Conservation (phyloP, 345 rosid genomes). For the Aquilaria malaccensis region DNA sequence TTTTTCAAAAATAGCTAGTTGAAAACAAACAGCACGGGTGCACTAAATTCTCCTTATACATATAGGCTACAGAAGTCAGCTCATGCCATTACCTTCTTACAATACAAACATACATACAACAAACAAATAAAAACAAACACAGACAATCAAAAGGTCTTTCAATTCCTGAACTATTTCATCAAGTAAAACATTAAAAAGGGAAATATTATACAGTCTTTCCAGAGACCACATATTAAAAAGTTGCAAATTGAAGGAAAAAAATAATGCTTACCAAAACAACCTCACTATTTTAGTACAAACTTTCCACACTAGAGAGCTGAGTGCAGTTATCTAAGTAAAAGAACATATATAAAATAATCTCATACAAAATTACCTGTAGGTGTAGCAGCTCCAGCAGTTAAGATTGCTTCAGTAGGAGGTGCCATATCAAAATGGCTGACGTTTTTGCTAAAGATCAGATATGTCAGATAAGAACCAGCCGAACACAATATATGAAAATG, state of each 20-base stretch:
- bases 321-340: conserved; percentile 21
- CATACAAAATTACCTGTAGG: conserved; percentile 44
- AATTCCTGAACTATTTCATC: conserved; percentile 53
- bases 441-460: conserved; percentile 41
- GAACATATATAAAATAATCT: conserved; percentile 9
- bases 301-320: conserved; percentile 44
- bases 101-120: conserved; percentile 54
- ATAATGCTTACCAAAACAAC: conserved; percentile 43
- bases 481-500: background rate
- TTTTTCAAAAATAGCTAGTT: conserved; percentile 36
- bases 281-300: conserved; percentile 38
- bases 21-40: conserved; percentile 73
- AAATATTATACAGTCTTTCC: conserved; percentile 21
- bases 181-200: conserved; percentile 24
- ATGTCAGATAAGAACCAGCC: background rate
- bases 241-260: conserved; percentile 23
- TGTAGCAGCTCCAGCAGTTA: conserved; percentile 41
- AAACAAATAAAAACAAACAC: conserved; percentile 72
- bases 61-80: conserved; percentile 70
- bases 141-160: conserved; percentile 60
- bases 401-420: conserved; percentile 74
- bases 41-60: conserved; percentile 67
- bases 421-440: conserved; percentile 84
- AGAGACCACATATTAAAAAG: conserved; percentile 23
- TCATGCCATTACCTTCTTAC: conserved; percentile 82